Evolutionary conservation across 495 filamentous ascomycete species (phyloP).

Genomic region (Staphylotrichum longicolle): DNA sequence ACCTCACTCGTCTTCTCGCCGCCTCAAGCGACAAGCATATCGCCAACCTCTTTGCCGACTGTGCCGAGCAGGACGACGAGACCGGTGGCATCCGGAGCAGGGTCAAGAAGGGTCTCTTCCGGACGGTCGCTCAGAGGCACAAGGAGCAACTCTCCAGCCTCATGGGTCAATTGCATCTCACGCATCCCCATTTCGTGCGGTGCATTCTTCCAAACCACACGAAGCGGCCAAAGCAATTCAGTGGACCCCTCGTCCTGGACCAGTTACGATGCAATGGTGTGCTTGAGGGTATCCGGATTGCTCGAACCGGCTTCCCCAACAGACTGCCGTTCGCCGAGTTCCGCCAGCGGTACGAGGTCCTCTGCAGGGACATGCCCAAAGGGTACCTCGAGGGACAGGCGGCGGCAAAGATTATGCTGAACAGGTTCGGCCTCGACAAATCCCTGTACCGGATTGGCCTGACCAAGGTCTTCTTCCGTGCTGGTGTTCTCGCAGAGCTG

Average conservation of each 20-base stretch:
- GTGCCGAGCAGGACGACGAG: slow-evolving; percentile 69
- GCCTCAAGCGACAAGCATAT: slow-evolving; percentile 78
- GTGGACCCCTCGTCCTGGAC: slow-evolving; percentile 84
- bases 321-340: slow-evolving; percentile 90
- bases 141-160: slow-evolving; percentile 94
- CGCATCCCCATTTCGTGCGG: slow-evolving; percentile 96
- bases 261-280: slow-evolving; percentile 98
- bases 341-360: slow-evolving; percentile 93
- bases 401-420: slow-evolving; percentile 80
- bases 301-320: slow-evolving; percentile 97
- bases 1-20: slow-evolving; percentile 83
- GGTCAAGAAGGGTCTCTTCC: slow-evolving; percentile 96
- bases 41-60: slow-evolving; percentile 83
- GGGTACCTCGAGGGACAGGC: slow-evolving; percentile 88
- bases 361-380: slow-evolving; percentile 84
- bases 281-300: slow-evolving; percentile 95
- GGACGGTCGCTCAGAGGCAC: slow-evolving; percentile 94
- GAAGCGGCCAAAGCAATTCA: slow-evolving; percentile 92
- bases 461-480: slow-evolving; percentile 97
- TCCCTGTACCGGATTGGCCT: slow-evolving; percentile 88
- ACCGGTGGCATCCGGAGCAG: slow-evolving; percentile 65
- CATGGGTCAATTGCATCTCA: slow-evolving; percentile 93
- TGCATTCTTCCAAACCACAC: slow-evolving; percentile 99
- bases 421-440: slow-evolving; percentile 80
- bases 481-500: slow-evolving; percentile 91